A percentile compares a stretch with the other conserved stretches of the same genome.
Conservation (phyloP, 2,329 filamentous ascomycete genomes). For the Stemphylium beticola region DNA sequence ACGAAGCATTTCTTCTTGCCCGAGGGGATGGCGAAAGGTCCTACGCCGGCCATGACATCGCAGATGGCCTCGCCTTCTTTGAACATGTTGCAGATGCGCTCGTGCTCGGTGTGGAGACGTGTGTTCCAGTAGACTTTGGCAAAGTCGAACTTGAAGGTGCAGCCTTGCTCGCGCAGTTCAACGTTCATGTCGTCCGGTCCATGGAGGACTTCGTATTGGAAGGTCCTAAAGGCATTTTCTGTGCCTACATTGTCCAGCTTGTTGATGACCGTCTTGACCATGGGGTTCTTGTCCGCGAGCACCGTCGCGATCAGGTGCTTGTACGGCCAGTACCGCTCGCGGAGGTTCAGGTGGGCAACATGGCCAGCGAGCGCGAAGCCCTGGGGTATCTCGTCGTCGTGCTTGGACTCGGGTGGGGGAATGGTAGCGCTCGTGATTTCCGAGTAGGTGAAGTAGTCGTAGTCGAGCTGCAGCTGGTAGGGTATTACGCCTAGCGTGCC, state of each 20-base stretch:
- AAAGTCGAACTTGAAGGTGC: constrained; percentile 92
- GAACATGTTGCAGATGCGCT: constrained; percentile 77
- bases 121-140: constrained; percentile 98
- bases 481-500: constrained; percentile 75
- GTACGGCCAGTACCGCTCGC: constrained; percentile 81
- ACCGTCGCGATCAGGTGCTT: constrained; percentile 85
- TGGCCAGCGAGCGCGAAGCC: constrained; percentile 91
- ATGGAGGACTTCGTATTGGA: constrained; percentile 86
- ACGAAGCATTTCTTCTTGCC: constrained; percentile 91
- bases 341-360: constrained; percentile 92
- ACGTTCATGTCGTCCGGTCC: constrained; percentile 85
- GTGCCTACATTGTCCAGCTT: constrained; percentile 88
- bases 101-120: constrained; percentile 87
- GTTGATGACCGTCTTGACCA: constrained; percentile 89
- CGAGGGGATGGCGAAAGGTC: constrained; percentile 90
- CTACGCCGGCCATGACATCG: constrained; percentile 97
- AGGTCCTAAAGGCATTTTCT: constrained; percentile 87
- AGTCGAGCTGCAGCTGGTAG: constrained; percentile 77
- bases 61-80: constrained; percentile 85
- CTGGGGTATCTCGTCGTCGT: constrained; percentile 79
- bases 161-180: constrained; percentile 79
- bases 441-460: constrained; percentile 84
- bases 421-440: constrained; percentile 85
- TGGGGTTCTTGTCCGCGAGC: constrained; percentile 85
- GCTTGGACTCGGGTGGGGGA: constrained; percentile 69